Evolutionary conservation across 345 rosid genomes (phyloP).

Genomic region (Boechera divaricarpa): DNA sequence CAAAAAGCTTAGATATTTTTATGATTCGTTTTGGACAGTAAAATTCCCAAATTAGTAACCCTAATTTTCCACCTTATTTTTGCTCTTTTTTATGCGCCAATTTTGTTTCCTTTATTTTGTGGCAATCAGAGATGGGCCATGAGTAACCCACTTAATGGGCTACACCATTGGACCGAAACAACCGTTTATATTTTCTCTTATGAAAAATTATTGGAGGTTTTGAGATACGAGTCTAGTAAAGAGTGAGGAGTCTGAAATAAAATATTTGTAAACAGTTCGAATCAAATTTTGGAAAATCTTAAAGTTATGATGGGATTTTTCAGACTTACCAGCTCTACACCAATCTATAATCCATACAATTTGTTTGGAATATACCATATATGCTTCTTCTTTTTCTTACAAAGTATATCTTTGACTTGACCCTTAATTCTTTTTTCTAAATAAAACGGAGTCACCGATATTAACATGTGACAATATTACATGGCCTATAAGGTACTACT

Average conservation of each 20-base stretch:
- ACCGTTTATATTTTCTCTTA: background rate
- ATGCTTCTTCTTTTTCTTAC: background rate
- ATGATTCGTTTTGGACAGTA: slow-evolving; percentile 13
- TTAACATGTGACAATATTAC: background rate
- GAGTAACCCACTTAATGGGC: slow-evolving; percentile 37
- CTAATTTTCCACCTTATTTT: slow-evolving; percentile 2
- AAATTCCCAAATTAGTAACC: slow-evolving; percentile 42
- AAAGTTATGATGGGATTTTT: background rate
- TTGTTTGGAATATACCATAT: slow-evolving; percentile 21
- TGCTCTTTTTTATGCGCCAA: background rate
- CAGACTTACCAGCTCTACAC: background rate
- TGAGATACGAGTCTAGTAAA: no score
- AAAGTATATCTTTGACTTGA: slow-evolving; percentile 18
- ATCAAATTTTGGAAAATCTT: background rate
- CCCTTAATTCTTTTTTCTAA: background rate
- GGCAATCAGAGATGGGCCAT: slow-evolving; percentile 26
- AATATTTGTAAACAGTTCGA: slow-evolving; percentile 1
- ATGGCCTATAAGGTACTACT: background rate
- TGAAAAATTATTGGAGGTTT: no score
- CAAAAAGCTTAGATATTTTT: slow-evolving; percentile 10
- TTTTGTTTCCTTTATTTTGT: background rate
- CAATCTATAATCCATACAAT: background rate
- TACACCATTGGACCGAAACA: background rate
- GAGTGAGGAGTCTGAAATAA: background rate
- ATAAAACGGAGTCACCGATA: background rate